A percentile compares a stretch with the other conserved stretches of the same genome.
phyloP scores from a whole-genome alignment of 2,329 filamentous ascomycete genomes.

The Chaetomiaceae sp. region DNA sequence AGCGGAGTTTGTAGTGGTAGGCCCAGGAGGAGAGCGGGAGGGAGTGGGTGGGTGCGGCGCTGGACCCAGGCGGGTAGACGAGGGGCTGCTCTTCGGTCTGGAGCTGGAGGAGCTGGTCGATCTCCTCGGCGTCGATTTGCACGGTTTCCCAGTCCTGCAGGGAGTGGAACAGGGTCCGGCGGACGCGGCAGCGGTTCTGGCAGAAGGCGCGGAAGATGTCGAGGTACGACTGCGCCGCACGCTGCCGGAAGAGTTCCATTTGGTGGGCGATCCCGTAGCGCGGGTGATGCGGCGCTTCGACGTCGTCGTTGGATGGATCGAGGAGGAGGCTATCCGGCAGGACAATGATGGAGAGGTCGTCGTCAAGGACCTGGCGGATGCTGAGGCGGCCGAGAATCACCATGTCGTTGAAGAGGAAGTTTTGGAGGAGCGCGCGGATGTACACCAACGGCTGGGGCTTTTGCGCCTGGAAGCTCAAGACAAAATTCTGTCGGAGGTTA shows the following conservation, averaged over 20 bases:
- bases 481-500: constrained; percentile 53
- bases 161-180: constrained; percentile 82
- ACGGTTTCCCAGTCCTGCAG: constrained; percentile 79
- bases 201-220: constrained; percentile 81
- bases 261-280: constrained; percentile 66
- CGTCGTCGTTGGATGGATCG: constrained; percentile 67
- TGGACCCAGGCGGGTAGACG: constrained; percentile 40
- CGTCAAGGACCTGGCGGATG: constrained; percentile 70
- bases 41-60: constrained; percentile 54
- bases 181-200: constrained; percentile 83
- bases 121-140: constrained; percentile 73
- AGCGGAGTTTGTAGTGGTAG: constrained; percentile 81
- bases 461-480: constrained; percentile 69
- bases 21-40: constrained; percentile 83
- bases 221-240: constrained; percentile 66
- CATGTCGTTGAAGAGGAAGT: constrained; percentile 68
- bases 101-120: constrained; percentile 63
- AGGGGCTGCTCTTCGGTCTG: constrained; percentile 58
- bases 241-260: constrained; percentile 65
- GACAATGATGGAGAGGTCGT: constrained; percentile 73
- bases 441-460: constrained; percentile 81
- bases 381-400: constrained; percentile 62
- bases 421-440: constrained; percentile 73
- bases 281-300: constrained; percentile 69
- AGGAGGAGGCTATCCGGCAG: constrained; percentile 68